Percentiles rank a stretch among this genome's conserved stretches.
Conservation (phyloP, 2,329 filamentous ascomycete genomes). For the Diaporthe batatas region DNA sequence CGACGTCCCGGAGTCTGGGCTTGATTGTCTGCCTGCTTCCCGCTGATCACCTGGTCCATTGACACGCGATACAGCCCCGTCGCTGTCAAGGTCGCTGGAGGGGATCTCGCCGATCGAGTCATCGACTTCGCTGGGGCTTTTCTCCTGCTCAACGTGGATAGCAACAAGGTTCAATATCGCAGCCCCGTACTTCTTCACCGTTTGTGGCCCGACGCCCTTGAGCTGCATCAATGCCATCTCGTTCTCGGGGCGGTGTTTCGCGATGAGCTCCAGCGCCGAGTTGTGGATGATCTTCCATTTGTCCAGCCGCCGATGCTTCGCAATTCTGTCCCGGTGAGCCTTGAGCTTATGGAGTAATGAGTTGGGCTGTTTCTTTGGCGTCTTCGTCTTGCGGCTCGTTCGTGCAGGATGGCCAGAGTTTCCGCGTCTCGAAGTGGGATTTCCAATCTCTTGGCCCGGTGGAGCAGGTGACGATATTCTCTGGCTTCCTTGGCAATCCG, state of each 20-base stretch:
- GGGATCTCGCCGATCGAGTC: neutral
- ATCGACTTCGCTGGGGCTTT: neutral
- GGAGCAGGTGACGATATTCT: neutral
- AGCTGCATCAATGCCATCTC: neutral
- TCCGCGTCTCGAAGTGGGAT: neutral
- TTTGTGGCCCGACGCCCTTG: conserved; percentile 20
- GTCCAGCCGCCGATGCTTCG: conserved; percentile 16
- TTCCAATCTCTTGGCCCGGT: neutral
- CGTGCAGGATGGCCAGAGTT: neutral
- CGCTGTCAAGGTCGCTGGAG: neutral
- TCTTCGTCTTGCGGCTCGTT: neutral
- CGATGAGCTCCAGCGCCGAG: conserved; percentile 16
- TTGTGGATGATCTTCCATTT: conserved; percentile 1
- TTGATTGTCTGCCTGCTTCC: neutral
- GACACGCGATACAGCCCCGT: neutral
- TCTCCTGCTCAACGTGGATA: conserved; percentile 3
- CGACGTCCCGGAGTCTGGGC: neutral
- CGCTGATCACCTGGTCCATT: neutral
- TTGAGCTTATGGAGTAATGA: conserved; percentile 5
- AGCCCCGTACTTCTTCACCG: conserved; percentile 10
- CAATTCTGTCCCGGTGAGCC: conserved; percentile 1
- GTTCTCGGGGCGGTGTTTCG: neutral
- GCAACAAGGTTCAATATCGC: conserved; percentile 27
- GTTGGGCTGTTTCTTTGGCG: neutral
- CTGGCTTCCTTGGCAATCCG: neutral